These are phyloP conservation scores for Fusarium vanettenii DNA, from an alignment of 2,329 filamentous ascomycete genomes.

Conservation along the genomic window DNA sequence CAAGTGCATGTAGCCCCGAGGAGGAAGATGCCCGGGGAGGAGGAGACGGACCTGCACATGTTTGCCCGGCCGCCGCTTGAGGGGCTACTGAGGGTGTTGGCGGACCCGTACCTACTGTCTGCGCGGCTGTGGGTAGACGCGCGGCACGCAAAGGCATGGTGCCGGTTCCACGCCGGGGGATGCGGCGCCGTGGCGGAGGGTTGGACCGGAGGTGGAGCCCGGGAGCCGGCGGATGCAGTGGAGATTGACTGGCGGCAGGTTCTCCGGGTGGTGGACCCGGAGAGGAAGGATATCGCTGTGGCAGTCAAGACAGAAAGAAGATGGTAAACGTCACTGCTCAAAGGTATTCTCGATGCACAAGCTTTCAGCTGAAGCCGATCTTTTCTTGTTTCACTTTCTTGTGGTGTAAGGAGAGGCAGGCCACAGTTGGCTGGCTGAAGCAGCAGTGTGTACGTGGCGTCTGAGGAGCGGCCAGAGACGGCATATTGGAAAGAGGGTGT, in stretches of 20 bases:
- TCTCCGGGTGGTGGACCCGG: slow-evolving; percentile 45
- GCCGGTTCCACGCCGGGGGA: slow-evolving; percentile 52
- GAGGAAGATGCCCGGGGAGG: background rate
- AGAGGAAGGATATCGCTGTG: slow-evolving; percentile 42
- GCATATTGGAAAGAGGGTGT: slow-evolving; percentile 33
- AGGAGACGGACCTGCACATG: slow-evolving; percentile 23
- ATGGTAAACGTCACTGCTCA: slow-evolving; percentile 11
- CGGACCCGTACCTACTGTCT: slow-evolving; percentile 58
- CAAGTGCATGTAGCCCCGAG: background rate
- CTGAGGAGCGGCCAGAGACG: slow-evolving; percentile 26
- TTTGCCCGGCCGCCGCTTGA: slow-evolving; percentile 47
- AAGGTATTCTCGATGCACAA: background rate
- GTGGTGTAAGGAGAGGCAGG: slow-evolving; percentile 10
- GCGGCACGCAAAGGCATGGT: slow-evolving; percentile 54
- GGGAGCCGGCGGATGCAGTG: slow-evolving; percentile 13
- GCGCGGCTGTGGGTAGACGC: slow-evolving; percentile 53
- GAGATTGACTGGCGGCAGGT: slow-evolving; percentile 49
- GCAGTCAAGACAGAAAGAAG: slow-evolving; percentile 26
- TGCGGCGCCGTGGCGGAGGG: slow-evolving; percentile 19
- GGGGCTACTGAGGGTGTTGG: slow-evolving; percentile 54
- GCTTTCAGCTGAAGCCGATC: background rate
- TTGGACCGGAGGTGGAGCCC: slow-evolving; percentile 10
- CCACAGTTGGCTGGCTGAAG: background rate
- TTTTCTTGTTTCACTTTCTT: slow-evolving; percentile 6
- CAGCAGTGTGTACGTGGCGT: slow-evolving; percentile 27